Evolutionary conservation across 305 asterid genomes (phyloP).

Genomic region (Plantago rigida): DNA sequence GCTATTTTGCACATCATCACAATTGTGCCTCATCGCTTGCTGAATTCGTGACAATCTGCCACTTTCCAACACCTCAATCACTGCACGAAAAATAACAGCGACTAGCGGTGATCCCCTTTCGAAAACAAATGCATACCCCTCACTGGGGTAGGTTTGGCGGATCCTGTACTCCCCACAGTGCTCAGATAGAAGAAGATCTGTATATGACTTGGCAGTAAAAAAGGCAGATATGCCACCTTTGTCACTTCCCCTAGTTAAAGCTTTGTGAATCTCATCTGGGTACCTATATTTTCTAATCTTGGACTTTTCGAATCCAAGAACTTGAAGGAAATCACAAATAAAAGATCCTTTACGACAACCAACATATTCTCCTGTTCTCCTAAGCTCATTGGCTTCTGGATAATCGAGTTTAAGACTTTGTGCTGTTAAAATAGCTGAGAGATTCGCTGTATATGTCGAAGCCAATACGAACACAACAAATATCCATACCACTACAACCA

Average conservation of each 20-base stretch:
- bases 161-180: conserved; percentile 26
- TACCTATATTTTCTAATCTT: conserved; percentile 22
- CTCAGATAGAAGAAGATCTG: conserved; percentile 29
- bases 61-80: conserved; percentile 28
- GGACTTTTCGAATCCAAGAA: conserved; percentile 25
- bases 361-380: conserved; percentile 21
- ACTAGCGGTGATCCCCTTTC: conserved; percentile 33
- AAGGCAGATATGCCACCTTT: conserved; percentile 26
- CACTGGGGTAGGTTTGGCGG: conserved; percentile 26
- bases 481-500: conserved; percentile 35
- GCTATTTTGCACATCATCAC: conserved; percentile 2
- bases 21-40: conserved; percentile 8
- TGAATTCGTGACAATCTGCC: conserved; percentile 27
- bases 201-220: conserved; percentile 26
- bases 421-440: conserved; percentile 24
- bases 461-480: conserved; percentile 30
- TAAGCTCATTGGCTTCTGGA: conserved; percentile 25
- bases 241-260: conserved; percentile 24
- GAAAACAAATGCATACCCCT: conserved; percentile 32
- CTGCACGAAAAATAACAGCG: conserved; percentile 32
- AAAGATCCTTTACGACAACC: conserved; percentile 35
- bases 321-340: conserved; percentile 21
- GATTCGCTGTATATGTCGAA: conserved; percentile 35
- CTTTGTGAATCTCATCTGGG: conserved; percentile 27
- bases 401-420: conserved; percentile 21